Evolutionary conservation across 768 basidiomycete genomes (phyloP).

Genomic region (Jaapia argillacea): DNA sequence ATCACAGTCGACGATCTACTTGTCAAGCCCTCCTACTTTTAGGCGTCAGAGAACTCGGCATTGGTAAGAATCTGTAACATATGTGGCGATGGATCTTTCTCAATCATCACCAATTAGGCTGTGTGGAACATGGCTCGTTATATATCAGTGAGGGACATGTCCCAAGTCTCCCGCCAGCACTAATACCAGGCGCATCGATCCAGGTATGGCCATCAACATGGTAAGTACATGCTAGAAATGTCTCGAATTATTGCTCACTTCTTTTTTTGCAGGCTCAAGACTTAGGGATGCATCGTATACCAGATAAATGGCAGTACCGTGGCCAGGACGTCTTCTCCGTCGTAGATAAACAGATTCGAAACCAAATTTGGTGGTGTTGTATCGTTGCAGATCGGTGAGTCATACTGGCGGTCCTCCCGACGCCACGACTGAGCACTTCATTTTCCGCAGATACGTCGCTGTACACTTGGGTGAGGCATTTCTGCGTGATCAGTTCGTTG

Average conservation of each 20-base stretch:
- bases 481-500: neutral
- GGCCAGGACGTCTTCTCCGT: conserved; percentile 50
- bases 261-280: conserved; percentile 51
- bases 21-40: conserved; percentile 75
- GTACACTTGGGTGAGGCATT: conserved; percentile 55
- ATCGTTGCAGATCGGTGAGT: conserved; percentile 58
- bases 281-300: conserved; percentile 70
- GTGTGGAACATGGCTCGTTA: conserved; percentile 82
- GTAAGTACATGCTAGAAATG: conserved; percentile 21
- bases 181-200: too few relatives aligned
- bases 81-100: neutral
- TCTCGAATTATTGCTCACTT: neutral
- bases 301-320: conserved; percentile 62
- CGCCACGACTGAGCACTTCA: neutral
- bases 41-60: conserved; percentile 80
- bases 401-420: conserved; percentile 1
- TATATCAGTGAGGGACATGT: conserved; percentile 46
- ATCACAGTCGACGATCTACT: conserved; percentile 61
- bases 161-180: too few relatives aligned
- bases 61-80: conserved; percentile 32
- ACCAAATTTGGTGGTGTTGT: conserved; percentile 78
- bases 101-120: conserved; percentile 19
- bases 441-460: conserved; percentile 45
- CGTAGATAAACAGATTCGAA: conserved; percentile 60
- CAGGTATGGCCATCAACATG: conserved; percentile 65